These are phyloP conservation scores for Dacryopinax spathularia DNA, from an alignment of 768 basidiomycete species.

Conservation along the genomic window DNA sequence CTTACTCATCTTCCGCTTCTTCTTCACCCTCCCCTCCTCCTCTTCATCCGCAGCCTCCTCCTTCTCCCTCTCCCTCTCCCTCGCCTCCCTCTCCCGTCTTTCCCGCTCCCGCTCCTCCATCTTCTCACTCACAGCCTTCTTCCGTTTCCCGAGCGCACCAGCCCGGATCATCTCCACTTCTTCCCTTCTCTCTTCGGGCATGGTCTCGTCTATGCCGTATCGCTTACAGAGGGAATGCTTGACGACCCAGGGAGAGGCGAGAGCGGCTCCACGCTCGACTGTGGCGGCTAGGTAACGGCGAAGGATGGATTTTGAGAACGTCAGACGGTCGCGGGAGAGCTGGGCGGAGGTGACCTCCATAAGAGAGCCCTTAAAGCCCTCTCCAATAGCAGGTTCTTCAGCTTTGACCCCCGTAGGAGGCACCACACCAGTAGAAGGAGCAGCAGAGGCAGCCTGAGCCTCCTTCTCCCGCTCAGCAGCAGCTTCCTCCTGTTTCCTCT, in stretches of 20 bases:
- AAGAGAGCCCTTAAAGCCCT: conserved; percentile 10
- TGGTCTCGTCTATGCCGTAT: conserved; percentile 71
- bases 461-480: not conserved
- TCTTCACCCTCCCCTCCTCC: conserved; percentile 56
- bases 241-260: conserved; percentile 92
- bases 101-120: conserved; percentile 60
- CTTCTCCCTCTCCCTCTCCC: conserved; percentile 59
- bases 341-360: conserved; percentile 22
- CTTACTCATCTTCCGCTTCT: conserved; percentile 66
- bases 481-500: not conserved
- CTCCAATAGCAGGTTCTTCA: conserved; percentile 3
- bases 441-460: conserved; percentile 14
- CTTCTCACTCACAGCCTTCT: conserved; percentile 58
- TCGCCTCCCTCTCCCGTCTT: conserved; percentile 62
- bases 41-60: conserved; percentile 47
- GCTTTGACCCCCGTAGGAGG: conserved; percentile 44
- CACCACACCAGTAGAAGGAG: not conserved
- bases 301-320: conserved; percentile 93
- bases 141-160: conserved; percentile 82
- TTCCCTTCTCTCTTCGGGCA: conserved; percentile 72
- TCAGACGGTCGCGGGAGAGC: conserved; percentile 69
- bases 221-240: conserved; percentile 70
- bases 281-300: conserved; percentile 93
- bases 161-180: conserved; percentile 69
- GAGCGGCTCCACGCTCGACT: conserved; percentile 79